phyloP scores from a whole-genome alignment of 208 protist genomes.

The Crithidia expoeki region DNA sequence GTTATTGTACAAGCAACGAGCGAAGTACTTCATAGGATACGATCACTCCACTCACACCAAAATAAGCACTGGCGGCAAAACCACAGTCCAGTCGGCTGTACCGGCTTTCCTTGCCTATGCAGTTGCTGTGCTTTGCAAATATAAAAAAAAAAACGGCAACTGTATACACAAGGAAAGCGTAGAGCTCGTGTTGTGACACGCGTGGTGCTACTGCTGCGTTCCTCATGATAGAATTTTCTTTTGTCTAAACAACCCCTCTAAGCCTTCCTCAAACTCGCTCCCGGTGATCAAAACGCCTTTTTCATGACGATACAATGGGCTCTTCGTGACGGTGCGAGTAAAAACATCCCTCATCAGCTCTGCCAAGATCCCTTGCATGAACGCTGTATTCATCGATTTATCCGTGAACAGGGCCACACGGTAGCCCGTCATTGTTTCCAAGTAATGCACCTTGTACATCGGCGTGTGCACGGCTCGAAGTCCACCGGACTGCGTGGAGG shows the following conservation, averaged over 20 bases:
- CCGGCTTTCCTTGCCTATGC: too few species aligned
- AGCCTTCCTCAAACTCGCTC: conserved; percentile 58
- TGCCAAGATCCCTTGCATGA: conserved; percentile 49
- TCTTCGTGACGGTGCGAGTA: conserved; percentile 57
- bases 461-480: conserved; percentile 77
- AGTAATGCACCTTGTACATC: conserved; percentile 90
- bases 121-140: background rate
- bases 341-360: conserved; percentile 76
- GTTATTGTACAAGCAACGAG: too few species aligned
- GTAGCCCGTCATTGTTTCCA: conserved; percentile 87
- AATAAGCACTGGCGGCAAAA: too few species aligned
- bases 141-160: background rate
- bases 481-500: conserved; percentile 53
- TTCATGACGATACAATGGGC: conserved; percentile 73
- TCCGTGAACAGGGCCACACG: conserved; percentile 78
- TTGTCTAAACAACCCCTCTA: conserved; percentile 59
- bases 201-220: background rate
- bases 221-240: conserved; percentile 40
- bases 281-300: conserved; percentile 61
- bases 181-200: background rate
- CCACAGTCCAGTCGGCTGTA: too few species aligned
- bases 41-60: too few species aligned
- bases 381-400: conserved; percentile 52
- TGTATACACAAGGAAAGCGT: conserved; percentile 9
- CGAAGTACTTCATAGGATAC: too few species aligned